phyloP scores from a whole-genome alignment of 2,329 filamentous ascomycete genomes.

The Trichoderma harzianum region DNA sequence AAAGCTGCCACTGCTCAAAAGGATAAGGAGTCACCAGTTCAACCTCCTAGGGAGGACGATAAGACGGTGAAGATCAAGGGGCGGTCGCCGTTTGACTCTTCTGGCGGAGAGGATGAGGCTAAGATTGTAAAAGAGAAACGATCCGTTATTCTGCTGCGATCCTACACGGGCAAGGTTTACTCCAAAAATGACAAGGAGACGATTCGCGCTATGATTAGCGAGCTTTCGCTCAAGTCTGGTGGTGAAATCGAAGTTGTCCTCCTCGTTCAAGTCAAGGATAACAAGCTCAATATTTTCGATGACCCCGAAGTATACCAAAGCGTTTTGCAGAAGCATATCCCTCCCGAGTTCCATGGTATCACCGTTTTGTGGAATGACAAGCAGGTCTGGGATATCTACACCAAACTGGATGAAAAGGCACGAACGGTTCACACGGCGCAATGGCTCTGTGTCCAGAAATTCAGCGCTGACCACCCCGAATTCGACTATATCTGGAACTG shows the following conservation, averaged over 20 bases:
- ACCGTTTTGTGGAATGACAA: conserved; percentile 71
- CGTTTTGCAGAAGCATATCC: conserved; percentile 60
- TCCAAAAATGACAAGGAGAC: conserved; percentile 76
- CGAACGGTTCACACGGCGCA: conserved; percentile 58
- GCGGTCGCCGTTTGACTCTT: conserved; percentile 10
- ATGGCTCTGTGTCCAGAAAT: conserved; percentile 72
- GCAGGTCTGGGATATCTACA: conserved; percentile 74
- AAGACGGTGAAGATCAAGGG: conserved; percentile 19
- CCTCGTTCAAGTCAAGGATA: conserved; percentile 73
- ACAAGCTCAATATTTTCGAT: conserved; percentile 55
- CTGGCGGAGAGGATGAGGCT: conserved; percentile 7
- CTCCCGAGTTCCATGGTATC: conserved; percentile 66
- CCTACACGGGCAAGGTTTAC: conserved; percentile 72
- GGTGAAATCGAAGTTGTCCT: conserved; percentile 80
- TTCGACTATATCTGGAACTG: conserved; percentile 85
- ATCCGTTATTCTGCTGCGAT: conserved; percentile 72
- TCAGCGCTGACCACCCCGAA: conserved; percentile 70
- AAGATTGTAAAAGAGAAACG: conserved; percentile 44
- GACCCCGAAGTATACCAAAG: conserved; percentile 56
- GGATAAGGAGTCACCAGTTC: background rate
- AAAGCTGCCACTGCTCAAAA: background rate
- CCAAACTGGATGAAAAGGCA: conserved; percentile 60
- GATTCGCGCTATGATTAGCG: conserved; percentile 74
- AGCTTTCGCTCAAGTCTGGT: conserved; percentile 70
- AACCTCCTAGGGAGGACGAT: background rate